Base-by-base conservation (phyloP, 257 asterid species). In the Penstemon barbatus region DNA sequence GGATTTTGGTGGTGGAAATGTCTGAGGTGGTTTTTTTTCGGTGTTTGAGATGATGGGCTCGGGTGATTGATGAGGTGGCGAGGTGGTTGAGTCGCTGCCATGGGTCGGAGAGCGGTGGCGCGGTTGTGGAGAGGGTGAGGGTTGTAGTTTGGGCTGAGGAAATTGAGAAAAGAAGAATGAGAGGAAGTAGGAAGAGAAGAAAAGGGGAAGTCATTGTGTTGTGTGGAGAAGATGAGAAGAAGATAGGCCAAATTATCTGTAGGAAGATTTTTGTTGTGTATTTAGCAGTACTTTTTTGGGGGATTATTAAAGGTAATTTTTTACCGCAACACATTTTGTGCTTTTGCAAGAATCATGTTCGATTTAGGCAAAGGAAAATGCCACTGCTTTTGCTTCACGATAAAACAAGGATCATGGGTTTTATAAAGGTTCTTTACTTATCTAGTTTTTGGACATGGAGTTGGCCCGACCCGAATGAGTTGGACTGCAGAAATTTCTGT, bases 1-100 rank as follows among this genome's bases (percentile, higher is more conserved):
- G 79, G 52, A 68, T 37, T 33, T 56, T 61, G 59, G 68, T 51
- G 74, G 73, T 8, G 70, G 80, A 46, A 41, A n/a, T 40, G 72
- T 48, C 71, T 63, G 78, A 25, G 33, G 33, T 25, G 33, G 33
- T 25, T 25, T 25, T 44, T 12, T 68, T 55, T n/a, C 71, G 77
- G 62, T 73, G 73, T 59, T 83, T 86, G 73, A 83, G 87, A 71
- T 62, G 77, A 77, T 79, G 85, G 61, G 87, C 84, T 42, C 89
- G 63, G 72, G 73, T 25, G 69, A 70, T n/a, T 2, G 92, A 86
- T 1, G 89, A 76, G 52, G 81, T 54, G 57, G 85, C 73, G 65
- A 79, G 82, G 76, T 72, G 76, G 73, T 65, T 57, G 67, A 83
- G 78, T 37, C 74, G 25, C 68, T 83, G 75, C 85, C 87, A 81